Base-by-base conservation (phyloP, 2,329 filamentous ascomycete species). In the Penicillium rolfsii region DNA sequence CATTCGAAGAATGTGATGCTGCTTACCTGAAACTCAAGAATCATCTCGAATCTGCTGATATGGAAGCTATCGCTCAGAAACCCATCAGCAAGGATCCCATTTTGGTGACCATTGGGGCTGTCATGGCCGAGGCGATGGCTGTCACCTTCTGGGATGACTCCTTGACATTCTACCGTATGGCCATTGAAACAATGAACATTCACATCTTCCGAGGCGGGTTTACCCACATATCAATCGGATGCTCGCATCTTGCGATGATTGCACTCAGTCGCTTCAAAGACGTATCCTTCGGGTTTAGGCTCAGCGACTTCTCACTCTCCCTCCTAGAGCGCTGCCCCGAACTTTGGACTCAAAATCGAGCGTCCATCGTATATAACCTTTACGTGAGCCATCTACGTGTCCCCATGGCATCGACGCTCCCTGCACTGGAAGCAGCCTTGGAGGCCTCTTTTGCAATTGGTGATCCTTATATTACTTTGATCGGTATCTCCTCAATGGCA, bases 1-100 rank as follows among this genome's bases (percentile, higher is more conserved):
- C 85, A 0, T 93, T 88, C 73, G 87, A 93, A 67, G 86, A 89
- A 67, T 96, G 91, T 70, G 93, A 97, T 71, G 78, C 80, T 19
- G 86, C 89, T 57, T 97, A 95, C 68, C 83, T 87, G 66, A 81
- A 83, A 55, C 78, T 89, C 19, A 83, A 84, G n/a, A 74, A 82
- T 2, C 83, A 83, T 69, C 83, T 93, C 12, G 83, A 85, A 71
- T 82, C 79, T 45, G 84, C 84, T 75, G 87, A 87, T 46, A 79
- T 77, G 33, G 72, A 75, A 9, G 71, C 71, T 24, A 66, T 81
- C 46, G 67, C 77, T 36, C 67, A 74, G 24, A 75, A 73, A 52
- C 77, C 80, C 6, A 62, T 79, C 43, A 80, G 77, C 64, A 73
- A 79, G 48, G 79, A 82, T 62, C 74, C 73, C 14, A 74, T 70